Base-by-base conservation (phyloP, 805 yeast species). In the Lipomyces yamanashiensis region DNA sequence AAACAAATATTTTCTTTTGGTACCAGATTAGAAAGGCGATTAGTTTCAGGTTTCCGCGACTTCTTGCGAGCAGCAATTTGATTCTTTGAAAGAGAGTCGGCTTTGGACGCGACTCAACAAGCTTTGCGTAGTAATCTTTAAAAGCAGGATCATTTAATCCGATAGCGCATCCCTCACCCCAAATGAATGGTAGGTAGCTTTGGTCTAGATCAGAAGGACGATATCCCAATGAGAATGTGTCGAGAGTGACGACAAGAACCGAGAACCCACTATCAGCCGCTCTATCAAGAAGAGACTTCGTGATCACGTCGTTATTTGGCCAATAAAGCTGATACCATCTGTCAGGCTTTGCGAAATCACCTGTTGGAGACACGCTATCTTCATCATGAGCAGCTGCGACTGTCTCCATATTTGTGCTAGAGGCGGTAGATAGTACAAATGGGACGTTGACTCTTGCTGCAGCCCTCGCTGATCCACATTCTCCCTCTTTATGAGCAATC, bases 101-200 rank as follows among this genome's bases (percentile, higher is more conserved):
- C 28, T 51, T 51, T 6, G 61, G 51, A 13, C 37, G 41, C 33
- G 47, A 37, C n/a, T 52, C 63, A 15, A 47, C 28, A 10, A 59
- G 59, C 13, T 59, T 54, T 19, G 58, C 58, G 62, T 69, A 72
- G n/a, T 59, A 62, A 21, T 48, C 49, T 19, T 67, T 65, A 36
- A 72, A 70, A 13, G 62, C 73, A 17, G 74, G 74, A 54, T 72
- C 74, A n/a, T 66, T 63, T 13, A 71, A 65, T 41, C 74, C 73
- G 21, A 69, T 70, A 6, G 73, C 74, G 34, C 69, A 66, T 28
- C 71, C 71, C 39, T 68, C 70, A 15, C 68, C 68, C 64, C 58
- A 68, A 39, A 58, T 66, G 63, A 63, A 72, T 53, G 73, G 74
- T 54, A 70, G 67, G 48, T 71, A 71, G 19, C 63, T 68, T 33